A percentile compares a stretch with the other conserved stretches of the same genome.
phyloP scores from a whole-genome alignment of 352 stramenopile genomes.

The Pythium utonaiense region DNA sequence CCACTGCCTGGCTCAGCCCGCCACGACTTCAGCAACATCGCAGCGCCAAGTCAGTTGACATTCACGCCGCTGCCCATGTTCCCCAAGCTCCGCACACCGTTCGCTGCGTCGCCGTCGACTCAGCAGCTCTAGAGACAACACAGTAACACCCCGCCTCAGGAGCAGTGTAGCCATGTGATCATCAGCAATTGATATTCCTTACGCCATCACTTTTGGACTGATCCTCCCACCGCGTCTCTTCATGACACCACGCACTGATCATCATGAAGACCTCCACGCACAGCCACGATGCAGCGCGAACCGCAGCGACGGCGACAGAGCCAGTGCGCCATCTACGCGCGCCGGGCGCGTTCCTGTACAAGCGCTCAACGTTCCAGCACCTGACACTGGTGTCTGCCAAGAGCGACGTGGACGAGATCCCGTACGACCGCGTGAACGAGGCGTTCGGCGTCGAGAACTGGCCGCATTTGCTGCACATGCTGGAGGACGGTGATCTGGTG shows the following conservation, averaged over 20 bases:
- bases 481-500: conserved; percentile 47
- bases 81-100: conserved; percentile 32
- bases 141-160: neutral
- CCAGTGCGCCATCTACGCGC: conserved; percentile 52
- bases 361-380: conserved; percentile 58
- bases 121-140: conserved; percentile 1
- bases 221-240: neutral
- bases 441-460: conserved; percentile 71
- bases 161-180: conserved; percentile 9
- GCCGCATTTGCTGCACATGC: conserved; percentile 55
- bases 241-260: neutral
- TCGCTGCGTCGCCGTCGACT: conserved; percentile 13
- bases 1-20: neutral
- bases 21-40: neutral
- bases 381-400: conserved; percentile 52
- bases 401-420: conserved; percentile 42
- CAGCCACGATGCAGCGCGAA: neutral
- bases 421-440: conserved; percentile 62
- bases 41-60: conserved; percentile 15
- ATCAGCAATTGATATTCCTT: neutral
- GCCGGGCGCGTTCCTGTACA: conserved; percentile 57
- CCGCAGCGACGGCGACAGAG: neutral
- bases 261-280: conserved; percentile 3
- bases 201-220: neutral
- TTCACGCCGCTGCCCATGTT: conserved; percentile 50